phyloP scores from a whole-genome alignment of 495 filamentous ascomycete species.

The Tuber borchii region DNA sequence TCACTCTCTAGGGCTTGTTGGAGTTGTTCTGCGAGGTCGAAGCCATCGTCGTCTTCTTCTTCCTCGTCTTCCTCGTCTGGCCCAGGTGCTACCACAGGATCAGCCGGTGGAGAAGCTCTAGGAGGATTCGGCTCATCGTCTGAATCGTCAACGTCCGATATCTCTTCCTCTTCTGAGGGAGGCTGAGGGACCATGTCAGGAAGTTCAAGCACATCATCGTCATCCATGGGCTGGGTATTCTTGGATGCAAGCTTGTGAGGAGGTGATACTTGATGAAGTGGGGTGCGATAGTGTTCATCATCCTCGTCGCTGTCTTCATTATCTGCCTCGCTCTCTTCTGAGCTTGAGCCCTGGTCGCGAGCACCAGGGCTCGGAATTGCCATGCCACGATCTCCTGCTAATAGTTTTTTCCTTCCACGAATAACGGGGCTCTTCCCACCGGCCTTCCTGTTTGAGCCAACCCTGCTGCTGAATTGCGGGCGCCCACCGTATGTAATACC shows the following conservation, averaged over 20 bases:
- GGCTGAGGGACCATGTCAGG: slow-evolving; percentile 2
- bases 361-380: slow-evolving; percentile 11
- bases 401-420: slow-evolving; percentile 18
- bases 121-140: slow-evolving; percentile 11
- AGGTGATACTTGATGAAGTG: slow-evolving; percentile 7
- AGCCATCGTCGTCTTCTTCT: slow-evolving; percentile 28
- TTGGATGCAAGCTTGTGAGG: neutral
- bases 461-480: slow-evolving; percentile 18
- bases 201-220: slow-evolving; percentile 1
- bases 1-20: slow-evolving; percentile 32
- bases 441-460: slow-evolving; percentile 23
- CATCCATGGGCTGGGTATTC: neutral
- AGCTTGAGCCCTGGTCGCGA: slow-evolving; percentile 11
- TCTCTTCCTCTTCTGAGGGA: slow-evolving; percentile 30
- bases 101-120: neutral
- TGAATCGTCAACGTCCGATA: slow-evolving; percentile 31
- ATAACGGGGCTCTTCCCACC: slow-evolving; percentile 23
- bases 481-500: slow-evolving; percentile 27
- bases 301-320: slow-evolving; percentile 36
- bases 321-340: slow-evolving; percentile 37
- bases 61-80: slow-evolving; percentile 23
- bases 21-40: slow-evolving; percentile 23
- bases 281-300: slow-evolving; percentile 13
- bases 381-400: slow-evolving; percentile 17
- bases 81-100: neutral